Conservation (phyloP, 2,329 filamentous ascomycete genomes). For the Corinectria fuckeliana region DNA sequence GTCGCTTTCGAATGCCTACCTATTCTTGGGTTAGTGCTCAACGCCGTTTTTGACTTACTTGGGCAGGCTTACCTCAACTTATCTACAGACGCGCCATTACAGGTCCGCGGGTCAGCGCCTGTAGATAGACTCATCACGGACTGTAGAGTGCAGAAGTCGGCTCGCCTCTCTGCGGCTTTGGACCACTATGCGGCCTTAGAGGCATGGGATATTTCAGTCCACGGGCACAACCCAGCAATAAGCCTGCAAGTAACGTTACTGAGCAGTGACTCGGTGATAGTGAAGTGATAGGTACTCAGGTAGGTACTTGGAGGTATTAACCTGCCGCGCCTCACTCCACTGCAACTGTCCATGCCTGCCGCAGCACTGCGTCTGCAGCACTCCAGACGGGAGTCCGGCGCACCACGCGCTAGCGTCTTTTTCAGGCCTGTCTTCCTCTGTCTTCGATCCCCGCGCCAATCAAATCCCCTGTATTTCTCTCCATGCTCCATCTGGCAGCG, state of each 20-base stretch:
- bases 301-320: no score
- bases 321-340: not conserved
- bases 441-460: conserved; percentile 6
- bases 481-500: conserved; percentile 19
- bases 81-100: not conserved
- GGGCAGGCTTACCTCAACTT: not conserved
- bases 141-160: not conserved
- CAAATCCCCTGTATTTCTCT: conserved; percentile 9
- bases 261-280: not conserved
- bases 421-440: conserved; percentile 6
- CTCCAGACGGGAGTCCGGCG: conserved; percentile 7
- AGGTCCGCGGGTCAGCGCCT: not conserved
- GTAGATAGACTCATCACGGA: not conserved
- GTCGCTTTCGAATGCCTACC: not conserved
- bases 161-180: not conserved
- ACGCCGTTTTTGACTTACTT: not conserved
- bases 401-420: conserved; percentile 16
- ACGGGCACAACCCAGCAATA: no score
- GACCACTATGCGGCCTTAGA: not conserved
- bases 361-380: not conserved
- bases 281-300: not conserved
- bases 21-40: not conserved
- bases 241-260: no score
- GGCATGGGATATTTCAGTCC: not conserved
- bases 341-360: not conserved